Conservation (phyloP, 306 rosid genomes). For the Dalbergia oliveri region DNA sequence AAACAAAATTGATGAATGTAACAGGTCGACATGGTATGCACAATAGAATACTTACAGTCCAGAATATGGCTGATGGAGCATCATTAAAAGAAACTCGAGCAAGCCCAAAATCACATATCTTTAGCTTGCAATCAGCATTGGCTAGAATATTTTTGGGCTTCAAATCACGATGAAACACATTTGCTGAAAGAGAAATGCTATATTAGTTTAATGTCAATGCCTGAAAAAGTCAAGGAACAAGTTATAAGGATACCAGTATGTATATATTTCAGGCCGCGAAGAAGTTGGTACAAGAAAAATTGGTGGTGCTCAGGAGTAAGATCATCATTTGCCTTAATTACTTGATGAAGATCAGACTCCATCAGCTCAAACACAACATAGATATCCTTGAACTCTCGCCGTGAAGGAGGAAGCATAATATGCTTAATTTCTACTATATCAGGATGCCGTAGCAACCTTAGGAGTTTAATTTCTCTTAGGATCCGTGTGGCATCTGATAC, state of each 20-base stretch:
- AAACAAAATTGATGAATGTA: slow-evolving; percentile 8
- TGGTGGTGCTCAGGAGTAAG: slow-evolving; percentile 61
- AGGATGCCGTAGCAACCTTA: slow-evolving; percentile 56
- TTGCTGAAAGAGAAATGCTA: slow-evolving; percentile 64
- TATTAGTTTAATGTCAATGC: slow-evolving; percentile 6
- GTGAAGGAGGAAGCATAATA: slow-evolving; percentile 61
- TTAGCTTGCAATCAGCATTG: slow-evolving; percentile 96
- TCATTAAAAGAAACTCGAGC: slow-evolving; percentile 98
- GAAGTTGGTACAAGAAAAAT: slow-evolving; percentile 96
- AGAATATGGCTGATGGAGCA: slow-evolving; percentile 94
- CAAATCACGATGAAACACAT: slow-evolving; percentile 96
- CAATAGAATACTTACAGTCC: slow-evolving; percentile 77
- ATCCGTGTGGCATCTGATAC: slow-evolving; percentile 62
- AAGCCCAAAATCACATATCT: slow-evolving; percentile 99
- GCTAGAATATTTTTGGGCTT: slow-evolving; percentile 99
- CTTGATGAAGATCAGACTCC: slow-evolving; percentile 69
- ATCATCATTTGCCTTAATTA: slow-evolving; percentile 57
- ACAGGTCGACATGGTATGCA: slow-evolving; percentile 39
- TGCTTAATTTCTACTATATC: slow-evolving; percentile 61
- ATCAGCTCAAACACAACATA: slow-evolving; percentile 63
- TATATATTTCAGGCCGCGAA: slow-evolving; percentile 87
- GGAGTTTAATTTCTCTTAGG: slow-evolving; percentile 57
- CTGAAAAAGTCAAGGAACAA: slow-evolving; percentile 12
- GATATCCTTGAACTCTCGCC: slow-evolving; percentile 58
- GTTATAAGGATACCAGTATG: slow-evolving; percentile 72